Percentiles rank a stretch among this genome's conserved stretches.
phyloP scores from a whole-genome alignment of 176 grass and related monocot species.

The Oryza rufipogon region DNA sequence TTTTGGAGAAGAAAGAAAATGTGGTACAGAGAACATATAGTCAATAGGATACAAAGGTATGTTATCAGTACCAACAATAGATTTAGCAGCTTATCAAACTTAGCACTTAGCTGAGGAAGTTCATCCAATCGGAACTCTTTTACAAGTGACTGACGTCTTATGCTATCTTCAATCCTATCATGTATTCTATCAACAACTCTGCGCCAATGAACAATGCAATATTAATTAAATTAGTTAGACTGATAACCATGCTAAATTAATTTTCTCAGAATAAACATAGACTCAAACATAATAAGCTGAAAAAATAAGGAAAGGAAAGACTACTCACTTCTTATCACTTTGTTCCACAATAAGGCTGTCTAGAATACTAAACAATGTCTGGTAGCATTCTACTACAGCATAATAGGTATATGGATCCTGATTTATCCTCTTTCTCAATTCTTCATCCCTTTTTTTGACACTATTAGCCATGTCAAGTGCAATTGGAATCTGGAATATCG shows the following conservation, averaged over 20 bases:
- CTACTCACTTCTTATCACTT: constrained; percentile 63
- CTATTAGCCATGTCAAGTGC: constrained; percentile 87
- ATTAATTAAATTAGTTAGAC: constrained; percentile 28
- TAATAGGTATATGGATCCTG: constrained; percentile 69
- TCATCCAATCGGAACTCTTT: constrained; percentile 69
- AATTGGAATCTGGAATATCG: constrained; percentile 72
- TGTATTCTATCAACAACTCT: constrained; percentile 60
- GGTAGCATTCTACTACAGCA: constrained; percentile 82
- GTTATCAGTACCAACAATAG: constrained; percentile 62
- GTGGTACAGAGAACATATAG: background rate
- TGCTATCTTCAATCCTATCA: constrained; percentile 41
- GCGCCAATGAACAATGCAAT: constrained; percentile 23
- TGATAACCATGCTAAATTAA: constrained; percentile 23
- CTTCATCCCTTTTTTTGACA: constrained; percentile 78
- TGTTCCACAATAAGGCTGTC: constrained; percentile 48
- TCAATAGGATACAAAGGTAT: background rate
- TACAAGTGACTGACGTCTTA: constrained; percentile 13
- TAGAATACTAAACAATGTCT: constrained; percentile 67
- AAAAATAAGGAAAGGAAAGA: constrained; percentile 2
- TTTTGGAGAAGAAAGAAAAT: background rate
- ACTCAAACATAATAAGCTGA: background rate
- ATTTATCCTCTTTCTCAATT: constrained; percentile 66
- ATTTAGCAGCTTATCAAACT: constrained; percentile 75
- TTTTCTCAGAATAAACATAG: constrained; percentile 15
- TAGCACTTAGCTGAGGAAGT: constrained; percentile 75